These are phyloP conservation scores for Colletotrichum scovillei DNA, from an alignment of 2,329 filamentous ascomycete genomes.

Conservation along the genomic window DNA sequence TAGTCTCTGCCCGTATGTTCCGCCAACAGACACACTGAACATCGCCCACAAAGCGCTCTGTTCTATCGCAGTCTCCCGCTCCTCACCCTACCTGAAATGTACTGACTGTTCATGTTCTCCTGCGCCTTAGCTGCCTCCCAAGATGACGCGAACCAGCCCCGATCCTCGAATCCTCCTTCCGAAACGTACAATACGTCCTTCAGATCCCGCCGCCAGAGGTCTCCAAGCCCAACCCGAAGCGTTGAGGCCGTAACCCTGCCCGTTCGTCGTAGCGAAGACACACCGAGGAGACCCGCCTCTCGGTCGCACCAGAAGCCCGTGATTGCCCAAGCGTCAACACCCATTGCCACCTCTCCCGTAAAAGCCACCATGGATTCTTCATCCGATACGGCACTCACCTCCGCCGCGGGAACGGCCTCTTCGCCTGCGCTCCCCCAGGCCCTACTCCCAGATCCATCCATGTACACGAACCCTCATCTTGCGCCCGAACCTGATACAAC, in stretches of 20 bases:
- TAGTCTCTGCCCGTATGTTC: constrained; percentile 70
- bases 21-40: constrained; percentile 29
- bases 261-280: constrained; percentile 57
- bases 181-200: constrained; percentile 66
- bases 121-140: constrained; percentile 59
- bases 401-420: constrained; percentile 54
- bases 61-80: neutral
- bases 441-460: constrained; percentile 72
- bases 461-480: constrained; percentile 72
- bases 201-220: constrained; percentile 63
- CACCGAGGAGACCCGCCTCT: constrained; percentile 51
- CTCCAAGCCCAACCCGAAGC: constrained; percentile 65
- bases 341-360: constrained; percentile 41
- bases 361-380: constrained; percentile 38
- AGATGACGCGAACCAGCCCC: constrained; percentile 55
- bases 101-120: constrained; percentile 38
- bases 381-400: constrained; percentile 43
- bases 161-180: constrained; percentile 49
- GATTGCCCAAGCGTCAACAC: constrained; percentile 56
- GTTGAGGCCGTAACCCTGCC: constrained; percentile 55
- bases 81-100: constrained; percentile 2
- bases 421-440: constrained; percentile 55
- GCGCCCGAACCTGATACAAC: constrained; percentile 73
- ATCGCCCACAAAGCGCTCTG: neutral
- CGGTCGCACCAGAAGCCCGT: constrained; percentile 57